Percentiles rank a stretch among this genome's conserved stretches.
Evolutionary conservation across 1,284 basidiomycete genomes (phyloP).

Genomic region (Boletellus dicymbophilus): DNA sequence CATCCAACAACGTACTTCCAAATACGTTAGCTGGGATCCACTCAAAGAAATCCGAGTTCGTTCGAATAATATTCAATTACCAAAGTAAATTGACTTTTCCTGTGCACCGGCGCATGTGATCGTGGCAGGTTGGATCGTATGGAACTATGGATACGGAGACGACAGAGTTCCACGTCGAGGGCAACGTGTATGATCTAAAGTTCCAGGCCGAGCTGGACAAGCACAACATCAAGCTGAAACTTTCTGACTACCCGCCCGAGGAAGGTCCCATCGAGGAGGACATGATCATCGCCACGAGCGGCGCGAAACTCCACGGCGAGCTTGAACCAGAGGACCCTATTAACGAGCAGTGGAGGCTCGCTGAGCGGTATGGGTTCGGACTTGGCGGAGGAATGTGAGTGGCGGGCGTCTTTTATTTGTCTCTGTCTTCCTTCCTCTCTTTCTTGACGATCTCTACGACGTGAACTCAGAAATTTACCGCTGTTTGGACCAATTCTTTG

Average conservation of each 20-base stretch:
- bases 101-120: not conserved
- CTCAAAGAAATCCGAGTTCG: constrained; percentile 19
- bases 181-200: constrained; percentile 28
- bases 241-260: constrained; percentile 19
- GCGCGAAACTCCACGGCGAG: too few relatives aligned
- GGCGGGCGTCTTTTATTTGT: too few relatives aligned
- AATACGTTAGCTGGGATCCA: constrained; percentile 32
- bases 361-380: constrained; percentile 1
- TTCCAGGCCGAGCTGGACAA: constrained; percentile 24
- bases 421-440: too few relatives aligned
- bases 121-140: constrained; percentile 30
- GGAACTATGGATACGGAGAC: constrained; percentile 25
- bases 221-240: constrained; percentile 8
- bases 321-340: too few relatives aligned
- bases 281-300: constrained; percentile 20
- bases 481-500: too few relatives aligned
- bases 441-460: too few relatives aligned
- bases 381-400: constrained; percentile 8
- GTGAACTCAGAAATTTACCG: too few relatives aligned
- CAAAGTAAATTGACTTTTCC: not conserved
- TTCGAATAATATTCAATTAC: not conserved
- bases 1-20: constrained; percentile 22
- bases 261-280: constrained; percentile 21
- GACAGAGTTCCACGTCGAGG: constrained; percentile 21
- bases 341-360: too few relatives aligned